Conservation (phyloP, 805 yeast species). For the Starmerella floris region DNA sequence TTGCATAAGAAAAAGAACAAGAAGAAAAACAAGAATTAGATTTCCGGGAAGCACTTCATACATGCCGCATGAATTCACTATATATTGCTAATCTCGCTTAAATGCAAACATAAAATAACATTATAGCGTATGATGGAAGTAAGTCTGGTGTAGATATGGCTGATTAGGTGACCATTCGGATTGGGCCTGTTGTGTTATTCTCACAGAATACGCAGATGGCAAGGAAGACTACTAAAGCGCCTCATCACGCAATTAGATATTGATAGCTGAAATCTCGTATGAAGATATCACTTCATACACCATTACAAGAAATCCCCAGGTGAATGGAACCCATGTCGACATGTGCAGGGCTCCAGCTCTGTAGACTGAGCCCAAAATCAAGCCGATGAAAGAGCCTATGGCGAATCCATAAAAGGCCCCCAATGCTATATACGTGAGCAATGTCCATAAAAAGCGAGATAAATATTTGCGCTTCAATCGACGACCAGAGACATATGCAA, state of each 20-base stretch:
- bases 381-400: conserved; percentile 65
- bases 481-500: conserved; percentile 41
- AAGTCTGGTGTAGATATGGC: too few species aligned
- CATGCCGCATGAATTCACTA: neutral
- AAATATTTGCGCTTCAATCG: conserved; percentile 27
- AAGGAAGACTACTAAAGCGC: too few species aligned
- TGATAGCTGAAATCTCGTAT: conserved; percentile 41
- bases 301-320: conserved; percentile 59
- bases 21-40: conserved; percentile 9
- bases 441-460: conserved; percentile 29
- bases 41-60: neutral
- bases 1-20: conserved; percentile 8
- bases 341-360: conserved; percentile 67
- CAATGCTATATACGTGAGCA: conserved; percentile 29
- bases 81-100: conserved; percentile 32
- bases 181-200: too few species aligned
- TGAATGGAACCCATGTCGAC: conserved; percentile 92
- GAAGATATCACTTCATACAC: conserved; percentile 54
- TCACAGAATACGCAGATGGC: too few species aligned
- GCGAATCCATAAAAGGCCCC: conserved; percentile 38
- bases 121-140: conserved; percentile 52
- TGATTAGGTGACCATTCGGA: too few species aligned
- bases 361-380: conserved; percentile 62
- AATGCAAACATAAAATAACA: conserved; percentile 29
- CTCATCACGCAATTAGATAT: conserved; percentile 31